Evolutionary conservation across 2,329 filamentous ascomycete species (phyloP), one percentile per base, ranked within the genome.

Genomic region (Cryphonectria carpinicola): DNA sequence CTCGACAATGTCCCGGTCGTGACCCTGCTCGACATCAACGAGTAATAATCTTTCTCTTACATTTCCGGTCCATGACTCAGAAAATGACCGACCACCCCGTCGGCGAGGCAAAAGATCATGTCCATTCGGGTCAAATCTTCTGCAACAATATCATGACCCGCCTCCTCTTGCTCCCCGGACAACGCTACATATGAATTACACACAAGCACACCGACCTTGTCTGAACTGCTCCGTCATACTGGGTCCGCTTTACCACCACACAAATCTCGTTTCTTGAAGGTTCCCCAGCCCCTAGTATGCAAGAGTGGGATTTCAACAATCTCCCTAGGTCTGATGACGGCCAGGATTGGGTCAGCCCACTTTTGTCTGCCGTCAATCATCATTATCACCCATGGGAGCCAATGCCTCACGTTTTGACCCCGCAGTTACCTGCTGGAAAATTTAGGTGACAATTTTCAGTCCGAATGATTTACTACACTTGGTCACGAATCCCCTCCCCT

Each of bases 1-100:
- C 92, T 99, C 76, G 89, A 91, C 76, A 91, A 91, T 69, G 81
- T 83, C 64, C 94, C 94, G 14, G 91, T 95, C 67, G 89, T 92
- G 80, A 97, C 95, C 60, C 89, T 99, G 52, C 88, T 99, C 73
- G 91, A 89, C 80, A 70, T 84, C 80, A 77, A 74, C 63, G 69
- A 71, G 35, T 72, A 68, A 64, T 41, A 67, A 64, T 49, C 64
- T 25, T 10, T 22, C 43, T n/a, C 46, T n/a, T 10, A 17, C 3
- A 13, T 41, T 3, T 19, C 3, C 41, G 28, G 25, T 22, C 62
- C 19, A 46, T 22, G 17, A 43, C 14, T n/a, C 37, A 49, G 19
- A 41, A 65, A 39, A 46, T 62, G 49, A 28, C 28, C 2, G 28
- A 28, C 28, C 28, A 37, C 46, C 35, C 49, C 37, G n/a, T 22